A percentile compares a stretch with the other conserved stretches of the same genome.
Evolutionary conservation across 768 basidiomycete genomes (phyloP).

Genomic region (Tephrocybe rancida): DNA sequence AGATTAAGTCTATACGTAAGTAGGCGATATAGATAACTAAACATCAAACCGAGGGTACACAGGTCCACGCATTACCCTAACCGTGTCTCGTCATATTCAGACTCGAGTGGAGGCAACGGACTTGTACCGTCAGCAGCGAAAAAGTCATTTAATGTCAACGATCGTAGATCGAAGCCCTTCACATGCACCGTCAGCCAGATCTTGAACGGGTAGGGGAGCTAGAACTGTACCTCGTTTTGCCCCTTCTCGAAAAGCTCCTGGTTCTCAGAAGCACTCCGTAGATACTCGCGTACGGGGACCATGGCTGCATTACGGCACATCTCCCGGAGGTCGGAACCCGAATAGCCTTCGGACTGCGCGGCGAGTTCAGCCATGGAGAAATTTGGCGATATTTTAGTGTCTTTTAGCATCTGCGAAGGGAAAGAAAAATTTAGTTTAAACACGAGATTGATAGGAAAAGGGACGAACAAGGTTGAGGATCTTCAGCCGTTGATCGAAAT

Average conservation of each 20-base stretch:
- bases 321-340: slow-evolving; percentile 92
- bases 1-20: not conserved
- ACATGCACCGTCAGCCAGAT: not conserved
- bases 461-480: slow-evolving; percentile 75
- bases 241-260: slow-evolving; percentile 48
- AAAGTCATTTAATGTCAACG: slow-evolving; percentile 74
- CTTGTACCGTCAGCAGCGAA: slow-evolving; percentile 41
- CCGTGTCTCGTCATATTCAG: slow-evolving; percentile 15
- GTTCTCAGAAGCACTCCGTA: slow-evolving; percentile 51
- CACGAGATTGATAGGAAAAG: not conserved
- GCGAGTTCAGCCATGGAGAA: slow-evolving; percentile 71
- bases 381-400: slow-evolving; percentile 63
- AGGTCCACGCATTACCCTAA: slow-evolving; percentile 20
- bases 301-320: slow-evolving; percentile 93
- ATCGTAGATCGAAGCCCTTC: slow-evolving; percentile 80
- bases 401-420: slow-evolving; percentile 76
- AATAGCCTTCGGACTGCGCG: slow-evolving; percentile 67
- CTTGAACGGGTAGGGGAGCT: not conserved
- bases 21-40: slow-evolving; percentile 14
- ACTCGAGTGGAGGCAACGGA: slow-evolving; percentile 31
- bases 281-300: slow-evolving; percentile 86
- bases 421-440: not conserved
- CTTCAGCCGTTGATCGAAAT: slow-evolving; percentile 74
- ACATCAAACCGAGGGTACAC: not conserved
- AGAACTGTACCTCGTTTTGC: slow-evolving; percentile 37